Evolutionary conservation across 306 rosid species (phyloP), one percentile per base, ranked within the genome.

Genomic region (Vicia faba): DNA sequence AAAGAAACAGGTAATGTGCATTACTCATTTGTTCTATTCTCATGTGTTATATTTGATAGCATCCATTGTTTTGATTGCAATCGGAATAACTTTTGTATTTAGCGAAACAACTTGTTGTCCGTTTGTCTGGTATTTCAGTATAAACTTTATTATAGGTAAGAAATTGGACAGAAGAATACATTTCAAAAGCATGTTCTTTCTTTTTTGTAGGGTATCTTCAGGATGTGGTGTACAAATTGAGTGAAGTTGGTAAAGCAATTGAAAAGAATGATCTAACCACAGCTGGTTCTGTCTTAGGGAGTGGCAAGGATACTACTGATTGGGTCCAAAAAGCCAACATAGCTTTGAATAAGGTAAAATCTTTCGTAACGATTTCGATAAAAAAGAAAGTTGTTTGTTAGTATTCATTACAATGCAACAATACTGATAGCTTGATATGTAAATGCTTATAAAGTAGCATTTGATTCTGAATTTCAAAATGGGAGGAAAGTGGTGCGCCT

Each of bases 171-270:
- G 2, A 8, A 8, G 12, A 16, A 16, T 48, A 49, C 25, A 18
- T 18, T 16, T 18, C 26, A 49, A 49, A 49, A 18, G 19, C 25
- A 49, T 8, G 28, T 18, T 49, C 26, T 49, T 49, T 49, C 8
- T 31, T 7, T 57, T 64, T 69, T 70, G 80, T 87, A 93, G 97
- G 75, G 45, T 88, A 88, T 77, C 89, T 90, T 59, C 97, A 93
- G 83, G 95, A 86, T 16, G 20, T 90, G 62, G 97, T 93, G 75
- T 86, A 82, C 84, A 90, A 82, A 83, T 77, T 90, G 69, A 90
- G 92, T 81, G 85, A 79, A 86, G 88, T 85, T 68, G 99, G 97
- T 66, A 89, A 85, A 70, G 97, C 99, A 46, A 86, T 95, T 38
- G 99, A 90, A 11, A 80, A 71, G 8, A 84, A 86, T 66, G 95